A percentile compares a stretch with the other conserved stretches of the same genome.
These are phyloP conservation scores for Backusella sp. DNA, from an alignment of 192 early-diverging fungal species.

Conservation along the genomic window DNA sequence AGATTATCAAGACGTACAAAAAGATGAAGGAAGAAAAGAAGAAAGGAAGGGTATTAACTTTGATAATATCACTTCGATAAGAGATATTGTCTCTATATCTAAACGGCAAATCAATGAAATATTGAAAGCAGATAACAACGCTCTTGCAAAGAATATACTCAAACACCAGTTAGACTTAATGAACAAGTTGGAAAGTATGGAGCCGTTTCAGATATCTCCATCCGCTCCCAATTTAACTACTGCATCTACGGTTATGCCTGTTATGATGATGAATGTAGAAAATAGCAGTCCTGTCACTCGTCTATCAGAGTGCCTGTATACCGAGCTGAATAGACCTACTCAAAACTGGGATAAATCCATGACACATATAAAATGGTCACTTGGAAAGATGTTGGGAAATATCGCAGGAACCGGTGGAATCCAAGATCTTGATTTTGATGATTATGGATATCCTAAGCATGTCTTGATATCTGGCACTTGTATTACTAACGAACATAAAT, in stretches of 20 bases:
- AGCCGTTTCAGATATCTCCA: not conserved
- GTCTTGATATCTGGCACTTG: slow-evolving; percentile 6
- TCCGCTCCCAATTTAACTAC: not conserved
- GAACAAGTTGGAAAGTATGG: slow-evolving; percentile 1
- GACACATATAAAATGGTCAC: slow-evolving; percentile 1
- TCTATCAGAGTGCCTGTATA: not conserved
- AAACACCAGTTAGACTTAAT: not conserved
- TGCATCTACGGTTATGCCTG: not conserved
- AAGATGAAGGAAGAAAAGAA: not conserved
- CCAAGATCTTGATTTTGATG: slow-evolving; percentile 6
- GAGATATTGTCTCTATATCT: not conserved
- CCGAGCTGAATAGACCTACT: not conserved
- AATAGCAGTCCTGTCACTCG: not conserved
- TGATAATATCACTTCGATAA: not conserved
- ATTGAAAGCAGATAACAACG: not conserved
- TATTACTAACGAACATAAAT: slow-evolving; percentile 5
- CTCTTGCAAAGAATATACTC: not conserved
- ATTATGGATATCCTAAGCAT: slow-evolving; percentile 4
- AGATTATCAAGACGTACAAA: not conserved
- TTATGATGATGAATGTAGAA: not conserved
- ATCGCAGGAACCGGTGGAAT: not conserved
- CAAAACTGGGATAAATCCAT: not conserved
- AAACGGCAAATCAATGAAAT: not conserved
- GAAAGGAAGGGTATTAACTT: not conserved
- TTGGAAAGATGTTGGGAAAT: slow-evolving; percentile 3